Conservation (phyloP, 1,284 basidiomycete genomes). For the Pseudozyma tsukubaensis region DNA sequence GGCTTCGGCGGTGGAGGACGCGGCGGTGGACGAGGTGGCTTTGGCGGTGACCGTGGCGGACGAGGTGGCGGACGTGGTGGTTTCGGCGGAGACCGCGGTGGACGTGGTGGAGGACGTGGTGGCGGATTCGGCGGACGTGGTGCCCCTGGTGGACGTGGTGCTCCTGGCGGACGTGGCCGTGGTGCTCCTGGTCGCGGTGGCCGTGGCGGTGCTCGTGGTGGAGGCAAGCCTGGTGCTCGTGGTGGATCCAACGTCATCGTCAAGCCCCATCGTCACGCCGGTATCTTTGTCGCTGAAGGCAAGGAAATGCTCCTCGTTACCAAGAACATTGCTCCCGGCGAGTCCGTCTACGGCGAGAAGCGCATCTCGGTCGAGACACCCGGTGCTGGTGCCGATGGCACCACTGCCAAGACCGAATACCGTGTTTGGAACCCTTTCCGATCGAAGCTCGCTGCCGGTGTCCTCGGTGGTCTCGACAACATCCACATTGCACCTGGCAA, state of each 20-base stretch:
- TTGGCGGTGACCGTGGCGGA: constrained; percentile 70
- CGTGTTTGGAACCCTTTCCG: constrained; percentile 99
- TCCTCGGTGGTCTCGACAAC: constrained; percentile 92
- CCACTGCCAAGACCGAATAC: constrained; percentile 88
- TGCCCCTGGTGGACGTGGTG: constrained; percentile 50
- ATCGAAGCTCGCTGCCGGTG: constrained; percentile 94
- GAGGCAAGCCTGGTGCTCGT: constrained; percentile 61
- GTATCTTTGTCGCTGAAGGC: constrained; percentile 74
- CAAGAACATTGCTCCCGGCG: constrained; percentile 95
- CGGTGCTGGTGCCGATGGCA: constrained; percentile 74
- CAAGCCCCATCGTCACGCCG: constrained; percentile 93
- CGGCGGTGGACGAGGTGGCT: constrained; percentile 70
- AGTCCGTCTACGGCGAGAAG: constrained; percentile 98
- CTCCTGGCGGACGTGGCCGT: constrained; percentile 35
- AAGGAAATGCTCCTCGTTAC: constrained; percentile 98
- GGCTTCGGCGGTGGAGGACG: constrained; percentile 53
- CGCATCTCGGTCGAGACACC: constrained; percentile 73
- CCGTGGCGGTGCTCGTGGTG: constrained; percentile 54
- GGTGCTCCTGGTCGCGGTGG: constrained; percentile 63
- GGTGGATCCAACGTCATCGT: constrained; percentile 83
- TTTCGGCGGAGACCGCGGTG: constrained; percentile 71
- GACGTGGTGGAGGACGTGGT: constrained; percentile 53
- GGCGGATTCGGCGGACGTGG: constrained; percentile 47
- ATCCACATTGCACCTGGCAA: constrained; percentile 93
- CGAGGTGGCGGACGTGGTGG: constrained; percentile 67